Evolutionary conservation across 1,139 yeast genomes (phyloP), one percentile per base, ranked within the genome.

Genomic region (Petasospora rhodanensis): DNA sequence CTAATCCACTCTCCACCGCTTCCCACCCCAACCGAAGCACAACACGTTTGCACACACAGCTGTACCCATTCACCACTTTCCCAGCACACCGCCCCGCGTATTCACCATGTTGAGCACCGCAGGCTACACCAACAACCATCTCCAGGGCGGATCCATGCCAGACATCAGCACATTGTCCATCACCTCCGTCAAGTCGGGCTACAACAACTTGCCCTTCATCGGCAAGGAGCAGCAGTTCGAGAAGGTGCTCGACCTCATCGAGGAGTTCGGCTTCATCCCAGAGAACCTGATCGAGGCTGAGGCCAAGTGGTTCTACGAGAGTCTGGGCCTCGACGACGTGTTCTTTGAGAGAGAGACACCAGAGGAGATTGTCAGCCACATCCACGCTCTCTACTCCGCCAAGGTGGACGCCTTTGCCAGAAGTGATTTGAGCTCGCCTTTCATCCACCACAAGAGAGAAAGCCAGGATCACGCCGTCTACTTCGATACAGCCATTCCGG

Each of bases 331-430:
- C 43, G 96, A 87, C 55, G 96, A 82, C 56, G 81, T 86, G 24
- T 91, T 85, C 62, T 89, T 91, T 56, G 91, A 94, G 34, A 76
- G 84, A 47, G 96, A 89, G 56, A 64, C 84, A 4, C 81, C 89
- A 15, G 76, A 73, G 39, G 87, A 79, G 39, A 82, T 91, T 51
- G 91, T 86, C 25, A 73, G 84, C 36, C 94, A 86, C 56, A 70
- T 75, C 39, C 86, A 84, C 54, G 83, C 96, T 12, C 69, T 91
- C 40, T 91, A 89, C 60, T 86, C 96, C 24, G 91, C 96, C 43
- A 91, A 91, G 59, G 76, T 91, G 38, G 93, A 91, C 49, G 95
- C 96, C 12, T 86, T 71, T 58, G 80, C 87, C 11, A 64, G 70
- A 45, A 71, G 62, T 41, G 76, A 63, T 46, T 68, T 64, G 43